Base-by-base conservation (phyloP, 2,329 filamentous ascomycete genomes). In the Paraphoma chrysanthemicola region DNA sequence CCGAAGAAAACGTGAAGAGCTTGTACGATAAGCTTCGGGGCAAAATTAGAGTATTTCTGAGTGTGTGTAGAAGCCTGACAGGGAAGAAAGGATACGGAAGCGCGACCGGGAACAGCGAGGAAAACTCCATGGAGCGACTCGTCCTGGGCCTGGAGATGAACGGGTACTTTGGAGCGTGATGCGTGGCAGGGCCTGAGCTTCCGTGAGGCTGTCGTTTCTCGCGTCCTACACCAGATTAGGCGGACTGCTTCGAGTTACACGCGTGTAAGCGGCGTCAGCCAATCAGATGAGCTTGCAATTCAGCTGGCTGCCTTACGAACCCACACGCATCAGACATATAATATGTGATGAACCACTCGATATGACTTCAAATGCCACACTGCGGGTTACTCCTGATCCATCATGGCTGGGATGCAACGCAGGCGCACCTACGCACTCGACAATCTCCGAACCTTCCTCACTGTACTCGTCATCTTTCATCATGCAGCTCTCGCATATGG, bases 21-120 rank as follows among this genome's bases (percentile, higher is more conserved):
- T 71, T 94, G 12, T 92, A 94, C 71, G 73, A 76, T 3, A 79
- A 79, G 31, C 92, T 96, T 67, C 84, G 83, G 69, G 90, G 88
- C 72, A 92, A 92, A 67, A 83, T 92, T 0, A 83, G 86, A 28
- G 85, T 91, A 0, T 95, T 96, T 66, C 82, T 95, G 54, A 88
- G 81, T 46, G 91, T 90, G 1, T 95, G 86, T 72, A 85, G 82
- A 56, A 88, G 83, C 1, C 80, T 90, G 69, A 87, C 82, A 42
- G 91, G 88, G 71, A 91, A 83, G 61, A 85, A 79, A 47, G 82
- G 77, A 18, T 80, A 78, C 51, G 66, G 66, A 12, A 71, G 71
- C 52, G 70, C 73, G 62, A 70, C 66, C 56, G 68, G 74, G 60
- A 76, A 71, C 28, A 75, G 59, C 50, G 79, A 82, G 33, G 80